These are phyloP conservation scores for Suillus plorans DNA, from an alignment of 768 basidiomycete species.

Conservation along the genomic window DNA sequence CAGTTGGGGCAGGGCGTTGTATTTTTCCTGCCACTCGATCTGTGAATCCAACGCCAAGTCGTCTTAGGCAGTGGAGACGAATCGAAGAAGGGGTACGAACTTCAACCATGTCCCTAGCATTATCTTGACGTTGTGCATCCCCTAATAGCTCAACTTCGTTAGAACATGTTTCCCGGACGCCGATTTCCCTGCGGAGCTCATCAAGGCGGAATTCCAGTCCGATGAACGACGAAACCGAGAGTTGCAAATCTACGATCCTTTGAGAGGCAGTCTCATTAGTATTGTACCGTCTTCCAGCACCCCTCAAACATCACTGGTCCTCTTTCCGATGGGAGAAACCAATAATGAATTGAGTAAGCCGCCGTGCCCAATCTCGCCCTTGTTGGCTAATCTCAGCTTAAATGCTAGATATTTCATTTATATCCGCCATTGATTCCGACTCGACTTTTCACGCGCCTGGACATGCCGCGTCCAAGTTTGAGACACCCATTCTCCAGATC, in stretches of 20 bases:
- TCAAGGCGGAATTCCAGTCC: conserved; percentile 52
- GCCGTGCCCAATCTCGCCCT: background rate
- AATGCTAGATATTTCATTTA: conserved; percentile 37
- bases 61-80: conserved; percentile 39
- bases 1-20: conserved; percentile 33
- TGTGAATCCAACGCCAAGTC: conserved; percentile 20
- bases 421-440: conserved; percentile 41
- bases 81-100: conserved; percentile 63
- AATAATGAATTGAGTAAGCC: conserved; percentile 60
- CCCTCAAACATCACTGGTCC: conserved; percentile 34
- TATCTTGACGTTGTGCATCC: background rate
- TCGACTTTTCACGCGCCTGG: conserved; percentile 40
- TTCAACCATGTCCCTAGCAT: background rate
- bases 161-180: conserved; percentile 71
- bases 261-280: conserved; percentile 53
- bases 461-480: conserved; percentile 45
- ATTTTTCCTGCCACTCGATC: conserved; percentile 63
- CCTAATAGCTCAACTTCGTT: conserved; percentile 64
- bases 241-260: conserved; percentile 55
- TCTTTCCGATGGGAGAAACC: conserved; percentile 66
- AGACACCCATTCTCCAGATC: conserved; percentile 72
- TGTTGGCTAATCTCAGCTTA: conserved; percentile 1
- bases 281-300: conserved; percentile 31
- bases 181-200: conserved; percentile 68
- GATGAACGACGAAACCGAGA: conserved; percentile 38